Evolutionary conservation across 2,329 filamentous ascomycete genomes (phyloP).

Genomic region (Cladorrhinum sp.): DNA sequence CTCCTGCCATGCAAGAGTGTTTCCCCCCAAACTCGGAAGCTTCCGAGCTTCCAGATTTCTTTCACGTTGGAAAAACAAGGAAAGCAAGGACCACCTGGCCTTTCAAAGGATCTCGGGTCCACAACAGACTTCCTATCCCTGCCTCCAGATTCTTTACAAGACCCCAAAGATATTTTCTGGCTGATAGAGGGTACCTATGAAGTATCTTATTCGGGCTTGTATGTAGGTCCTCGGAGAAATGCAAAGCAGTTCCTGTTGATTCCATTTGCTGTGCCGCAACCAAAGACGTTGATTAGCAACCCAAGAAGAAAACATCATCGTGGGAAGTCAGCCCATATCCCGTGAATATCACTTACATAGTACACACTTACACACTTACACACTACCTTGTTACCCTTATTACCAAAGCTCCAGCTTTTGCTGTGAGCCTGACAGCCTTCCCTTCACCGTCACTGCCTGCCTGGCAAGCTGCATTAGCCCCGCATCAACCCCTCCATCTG

Average conservation of each 20-base stretch:
- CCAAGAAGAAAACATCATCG: too few relatives aligned
- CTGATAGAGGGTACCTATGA: too few relatives aligned
- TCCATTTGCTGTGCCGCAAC: neutral
- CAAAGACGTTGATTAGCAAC: neutral
- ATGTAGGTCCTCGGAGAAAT: neutral
- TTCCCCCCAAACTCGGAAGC: neutral
- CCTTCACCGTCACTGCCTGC: neutral
- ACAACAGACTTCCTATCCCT: too few relatives aligned
- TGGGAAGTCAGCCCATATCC: too few relatives aligned
- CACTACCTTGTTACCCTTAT: neutral
- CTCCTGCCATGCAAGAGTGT: neutral
- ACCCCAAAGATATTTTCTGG: neutral
- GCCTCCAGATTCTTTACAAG: too few relatives aligned
- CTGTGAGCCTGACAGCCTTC: neutral
- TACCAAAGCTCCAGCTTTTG: neutral
- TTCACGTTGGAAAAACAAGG: neutral
- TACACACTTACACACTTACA: neutral
- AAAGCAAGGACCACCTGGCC: neutral
- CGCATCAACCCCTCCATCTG: constrained; percentile 8
- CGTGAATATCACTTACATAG: too few relatives aligned
- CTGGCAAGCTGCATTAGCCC: constrained; percentile 7
- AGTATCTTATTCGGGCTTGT: too few relatives aligned
- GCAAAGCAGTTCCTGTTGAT: neutral
- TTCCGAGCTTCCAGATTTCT: neutral
- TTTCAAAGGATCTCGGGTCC: neutral